Conservation (phyloP, 176 grass and related monocot species). For the Triticum aestivum region IWGSC_CS_RefSeq_v2.1 NC_057801.1:811871136-811871635, state of each 20-base stretch:
- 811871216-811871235: background rate
- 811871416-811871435: background rate
- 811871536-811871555: conserved; percentile 93
- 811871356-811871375: conserved; percentile 66
- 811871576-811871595: background rate
- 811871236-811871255: background rate
- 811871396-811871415: background rate
- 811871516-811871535: conserved; percentile 95
- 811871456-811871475: too few species aligned
- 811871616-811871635: background rate
- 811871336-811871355: conserved; percentile 81
- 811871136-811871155: background rate
- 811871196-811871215: background rate
- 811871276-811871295: conserved; percentile 73
- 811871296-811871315: conserved; percentile 64
- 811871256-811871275: conserved; percentile 58
- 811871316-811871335: conserved; percentile 73
- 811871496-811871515: conserved; percentile 74
- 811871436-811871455: background rate
- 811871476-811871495: conserved; percentile 92
- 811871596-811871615: background rate
- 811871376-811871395: background rate
- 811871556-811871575: conserved; percentile 39
- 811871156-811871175: too few species aligned
- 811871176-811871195: background rate